These are phyloP conservation scores for Suillus hirtellus DNA, from an alignment of 768 basidiomycete genomes.

Conservation along the genomic window DNA sequence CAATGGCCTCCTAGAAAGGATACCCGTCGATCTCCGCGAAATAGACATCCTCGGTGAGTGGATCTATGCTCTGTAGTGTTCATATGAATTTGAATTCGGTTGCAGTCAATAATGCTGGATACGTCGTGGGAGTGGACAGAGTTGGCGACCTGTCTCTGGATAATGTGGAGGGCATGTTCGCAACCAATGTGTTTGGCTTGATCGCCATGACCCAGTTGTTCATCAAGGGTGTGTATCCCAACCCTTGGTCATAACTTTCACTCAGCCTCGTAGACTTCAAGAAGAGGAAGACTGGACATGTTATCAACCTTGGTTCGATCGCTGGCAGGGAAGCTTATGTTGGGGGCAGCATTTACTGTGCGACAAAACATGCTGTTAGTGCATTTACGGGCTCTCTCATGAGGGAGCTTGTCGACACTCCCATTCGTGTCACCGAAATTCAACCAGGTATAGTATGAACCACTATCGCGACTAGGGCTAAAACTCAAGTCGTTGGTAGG, in stretches of 20 bases:
- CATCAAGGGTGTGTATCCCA: conserved; percentile 45
- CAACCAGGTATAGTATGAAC: conserved; percentile 73
- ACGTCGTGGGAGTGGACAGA: conserved; percentile 83
- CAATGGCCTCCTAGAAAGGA: conserved; percentile 64
- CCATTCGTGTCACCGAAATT: conserved; percentile 92
- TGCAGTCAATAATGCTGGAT: conserved; percentile 80
- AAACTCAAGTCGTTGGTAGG: conserved; percentile 38
- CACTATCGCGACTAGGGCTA: conserved; percentile 13
- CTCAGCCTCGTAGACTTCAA: conserved; percentile 63
- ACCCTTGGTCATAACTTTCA: neutral
- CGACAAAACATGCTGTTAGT: conserved; percentile 83
- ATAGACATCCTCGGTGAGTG: conserved; percentile 82
- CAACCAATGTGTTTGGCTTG: conserved; percentile 81
- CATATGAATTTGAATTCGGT: neutral
- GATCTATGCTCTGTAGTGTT: neutral
- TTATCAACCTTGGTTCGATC: conserved; percentile 95
- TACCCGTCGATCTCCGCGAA: conserved; percentile 67
- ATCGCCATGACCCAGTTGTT: conserved; percentile 81
- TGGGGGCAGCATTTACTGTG: conserved; percentile 91
- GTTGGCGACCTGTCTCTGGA: conserved; percentile 78
- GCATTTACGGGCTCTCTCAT: conserved; percentile 84
- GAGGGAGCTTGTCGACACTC: conserved; percentile 88
- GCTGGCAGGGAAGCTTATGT: conserved; percentile 87
- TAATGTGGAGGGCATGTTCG: conserved; percentile 83
- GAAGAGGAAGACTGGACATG: conserved; percentile 72